Evolutionary conservation across 441 rosid species (phyloP), one percentile per base, ranked within the genome.

Genomic region (Kokia cookei): DNA sequence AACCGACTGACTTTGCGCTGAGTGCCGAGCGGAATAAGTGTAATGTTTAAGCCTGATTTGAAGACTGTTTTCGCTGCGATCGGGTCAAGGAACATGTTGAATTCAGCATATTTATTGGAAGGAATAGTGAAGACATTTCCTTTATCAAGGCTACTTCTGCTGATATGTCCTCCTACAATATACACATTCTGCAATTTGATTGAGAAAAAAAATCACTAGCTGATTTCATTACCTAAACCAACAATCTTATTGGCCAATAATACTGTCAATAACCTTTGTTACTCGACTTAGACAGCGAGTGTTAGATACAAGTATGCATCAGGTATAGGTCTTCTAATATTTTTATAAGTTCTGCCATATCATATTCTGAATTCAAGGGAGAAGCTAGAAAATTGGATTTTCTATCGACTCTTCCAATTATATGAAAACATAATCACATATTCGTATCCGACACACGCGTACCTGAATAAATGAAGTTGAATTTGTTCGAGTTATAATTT

Each of bases 31-130:
- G 99, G 99, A 71, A 91, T 78, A 67, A 95, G 88, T 10, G 87
- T 95, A 74, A 93, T 85, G 60, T 88, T 74, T 17, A 95, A 73
- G 29, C 76, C 77, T 1, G 98, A 95, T 15, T 83, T 82, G 3
- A 95, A 80, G 59, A 91, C 97, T 3, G 80, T 79, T 77, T 91
- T 90, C 17, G 96, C 96, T 19, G 96, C 93, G 24, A 83, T 76
- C 13, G 99, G 97, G 72, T 95, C 99, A 12, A 95, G 93, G 82
- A 86, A 91, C 90, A 91, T 84, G 69, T 91, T 93, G 86, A 91
- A 85, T 76, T 95, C 99, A 26, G 96, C 81, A 64, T 87, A 78
- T 51, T 76, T 73, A 43, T 90, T 91, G 9, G 85, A 76, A 78
- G 86, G 84, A 65, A 84, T 43, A 0, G 82, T 80, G 61, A 91